phyloP scores from a whole-genome alignment of 352 stramenopile genomes.

The Pythium vanterpoolii region DNA sequence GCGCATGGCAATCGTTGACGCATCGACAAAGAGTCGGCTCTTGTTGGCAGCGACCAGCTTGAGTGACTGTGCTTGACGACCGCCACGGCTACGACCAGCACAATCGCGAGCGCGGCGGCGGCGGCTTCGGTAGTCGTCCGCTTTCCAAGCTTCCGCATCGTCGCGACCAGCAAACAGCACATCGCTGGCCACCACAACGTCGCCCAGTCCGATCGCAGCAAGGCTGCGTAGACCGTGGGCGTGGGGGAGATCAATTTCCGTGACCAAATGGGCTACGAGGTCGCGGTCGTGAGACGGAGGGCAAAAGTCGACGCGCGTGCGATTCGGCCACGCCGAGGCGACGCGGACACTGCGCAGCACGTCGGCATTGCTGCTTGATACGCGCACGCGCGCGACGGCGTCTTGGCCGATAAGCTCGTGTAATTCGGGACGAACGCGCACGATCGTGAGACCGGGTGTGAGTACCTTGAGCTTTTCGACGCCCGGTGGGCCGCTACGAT shows the following conservation, averaged over 20 bases:
- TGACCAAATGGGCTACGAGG: slow-evolving; percentile 3
- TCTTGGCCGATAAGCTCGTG: background rate
- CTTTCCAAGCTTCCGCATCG: background rate
- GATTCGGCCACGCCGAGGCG: background rate
- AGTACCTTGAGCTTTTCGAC: slow-evolving; percentile 17
- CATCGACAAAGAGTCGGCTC: slow-evolving; percentile 6
- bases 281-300: background rate
- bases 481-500: background rate
- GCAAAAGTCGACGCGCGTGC: slow-evolving; percentile 1
- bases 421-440: slow-evolving; percentile 4
- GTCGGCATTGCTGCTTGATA: slow-evolving; percentile 9
- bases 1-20: background rate
- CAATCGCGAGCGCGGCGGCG: background rate
- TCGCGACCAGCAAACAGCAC: background rate
- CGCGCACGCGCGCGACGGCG: slow-evolving; percentile 3
- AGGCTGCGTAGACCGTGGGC: background rate
- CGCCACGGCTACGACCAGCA: background rate
- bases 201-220: slow-evolving; percentile 9
- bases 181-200: slow-evolving; percentile 15
- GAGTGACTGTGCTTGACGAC: background rate
- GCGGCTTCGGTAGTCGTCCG: background rate
- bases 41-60: slow-evolving; percentile 1
- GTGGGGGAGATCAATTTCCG: slow-evolving; percentile 11
- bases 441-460: slow-evolving; percentile 10
- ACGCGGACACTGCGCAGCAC: slow-evolving; percentile 7